Evolutionary conservation across 495 filamentous ascomycete species (phyloP).

Genomic region (Tuber magnatum): DNA sequence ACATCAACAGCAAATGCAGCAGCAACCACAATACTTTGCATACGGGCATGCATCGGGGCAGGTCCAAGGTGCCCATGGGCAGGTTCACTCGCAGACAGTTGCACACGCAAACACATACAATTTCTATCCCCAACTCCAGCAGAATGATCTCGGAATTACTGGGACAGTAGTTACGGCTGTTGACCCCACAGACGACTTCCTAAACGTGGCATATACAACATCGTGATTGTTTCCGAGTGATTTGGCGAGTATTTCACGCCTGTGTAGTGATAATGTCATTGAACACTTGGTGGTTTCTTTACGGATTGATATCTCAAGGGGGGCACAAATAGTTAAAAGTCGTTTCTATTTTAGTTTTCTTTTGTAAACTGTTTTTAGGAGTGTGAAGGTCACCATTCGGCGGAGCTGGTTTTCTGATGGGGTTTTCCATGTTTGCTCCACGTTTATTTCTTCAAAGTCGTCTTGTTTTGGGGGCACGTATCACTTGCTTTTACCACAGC

Average conservation of each 20-base stretch:
- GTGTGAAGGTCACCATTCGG: background rate
- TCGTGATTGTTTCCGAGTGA: background rate
- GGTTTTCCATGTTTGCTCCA: background rate
- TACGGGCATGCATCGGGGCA: conserved; percentile 31
- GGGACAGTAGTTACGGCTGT: background rate
- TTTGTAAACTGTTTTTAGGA: background rate
- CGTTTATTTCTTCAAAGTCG: background rate
- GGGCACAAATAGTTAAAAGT: background rate
- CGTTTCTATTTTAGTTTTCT: background rate
- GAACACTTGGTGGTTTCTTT: conserved; percentile 1
- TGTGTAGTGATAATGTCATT: background rate
- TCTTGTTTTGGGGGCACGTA: background rate
- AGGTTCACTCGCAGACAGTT: conserved; percentile 22
- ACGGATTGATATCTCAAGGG: background rate
- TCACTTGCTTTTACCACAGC: background rate
- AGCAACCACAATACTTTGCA: conserved; percentile 10
- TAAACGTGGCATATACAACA: background rate
- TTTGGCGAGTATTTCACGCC: background rate
- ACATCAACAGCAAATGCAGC: background rate
- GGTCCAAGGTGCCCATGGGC: conserved; percentile 16
- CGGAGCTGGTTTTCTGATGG: conserved; percentile 3
- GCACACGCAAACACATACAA: background rate
- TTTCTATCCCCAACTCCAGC: background rate
- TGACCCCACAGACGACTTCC: background rate
- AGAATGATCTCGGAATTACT: background rate